Evolutionary conservation across 2,329 filamentous ascomycete species (phyloP).

Genomic region (Elsinoe perseae): DNA sequence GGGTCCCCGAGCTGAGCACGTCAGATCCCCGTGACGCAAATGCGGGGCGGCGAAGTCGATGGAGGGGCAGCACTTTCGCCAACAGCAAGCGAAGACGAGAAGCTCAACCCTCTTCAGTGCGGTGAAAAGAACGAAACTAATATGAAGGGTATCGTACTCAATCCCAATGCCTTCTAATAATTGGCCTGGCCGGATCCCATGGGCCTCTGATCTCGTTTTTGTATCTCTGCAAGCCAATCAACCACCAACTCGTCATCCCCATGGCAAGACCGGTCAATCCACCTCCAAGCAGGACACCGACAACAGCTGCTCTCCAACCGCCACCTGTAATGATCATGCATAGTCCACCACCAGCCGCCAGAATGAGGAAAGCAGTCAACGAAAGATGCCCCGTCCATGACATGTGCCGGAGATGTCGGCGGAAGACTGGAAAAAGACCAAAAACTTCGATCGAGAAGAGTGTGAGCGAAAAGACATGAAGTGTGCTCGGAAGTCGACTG

Average conservation of each 20-base stretch:
- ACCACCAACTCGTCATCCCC: conserved; percentile 95
- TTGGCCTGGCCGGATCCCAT: conserved; percentile 90
- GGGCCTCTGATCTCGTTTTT: conserved; percentile 98
- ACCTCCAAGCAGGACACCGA: conserved; percentile 70
- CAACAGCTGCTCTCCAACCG: conserved; percentile 51
- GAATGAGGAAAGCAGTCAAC: conserved; percentile 67
- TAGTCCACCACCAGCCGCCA: conserved; percentile 72
- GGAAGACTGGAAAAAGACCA: conserved; percentile 92
- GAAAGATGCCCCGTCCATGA: conserved; percentile 74
- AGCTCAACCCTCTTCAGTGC: not conserved
- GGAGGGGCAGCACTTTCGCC: not conserved
- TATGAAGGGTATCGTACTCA: conserved; percentile 22
- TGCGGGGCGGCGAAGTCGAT: not conserved
- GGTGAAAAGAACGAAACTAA: not conserved
- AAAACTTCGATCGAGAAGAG: conserved; percentile 97
- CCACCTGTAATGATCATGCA: conserved; percentile 51
- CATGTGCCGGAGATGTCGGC: conserved; percentile 75
- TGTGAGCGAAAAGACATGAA: conserved; percentile 89
- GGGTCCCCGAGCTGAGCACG: not conserved
- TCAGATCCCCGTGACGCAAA: conserved; percentile 4
- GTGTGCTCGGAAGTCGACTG: conserved; percentile 78
- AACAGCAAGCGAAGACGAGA: not conserved
- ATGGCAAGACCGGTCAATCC: conserved; percentile 69
- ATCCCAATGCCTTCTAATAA: conserved; percentile 62
- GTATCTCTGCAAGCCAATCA: conserved; percentile 94